Percentiles rank a stretch among this genome's conserved stretches.
These are phyloP conservation scores for Gleditsia sinensis DNA, from an alignment of 306 rosid genomes.

Conservation along the genomic window DNA sequence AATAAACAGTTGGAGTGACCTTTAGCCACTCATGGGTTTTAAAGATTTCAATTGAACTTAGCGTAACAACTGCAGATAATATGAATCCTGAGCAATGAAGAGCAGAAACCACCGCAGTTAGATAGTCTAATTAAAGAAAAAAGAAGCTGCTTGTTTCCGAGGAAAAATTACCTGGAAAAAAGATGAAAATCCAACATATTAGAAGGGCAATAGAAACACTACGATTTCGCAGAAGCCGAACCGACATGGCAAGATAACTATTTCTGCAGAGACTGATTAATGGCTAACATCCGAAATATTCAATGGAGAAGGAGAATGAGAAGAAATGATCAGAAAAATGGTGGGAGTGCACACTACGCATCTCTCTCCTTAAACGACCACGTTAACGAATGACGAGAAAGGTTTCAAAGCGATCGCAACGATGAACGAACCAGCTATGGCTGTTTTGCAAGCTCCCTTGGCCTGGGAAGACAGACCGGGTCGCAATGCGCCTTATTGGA, in stretches of 20 bases:
- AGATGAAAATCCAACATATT: slow-evolving; percentile 37
- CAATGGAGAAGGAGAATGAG: not conserved
- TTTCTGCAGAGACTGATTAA: not conserved
- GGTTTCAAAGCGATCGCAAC: not conserved
- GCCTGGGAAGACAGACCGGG: slow-evolving; percentile 33
- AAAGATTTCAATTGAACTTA: slow-evolving; percentile 65
- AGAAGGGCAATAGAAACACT: slow-evolving; percentile 36
- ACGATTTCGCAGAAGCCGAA: slow-evolving; percentile 27
- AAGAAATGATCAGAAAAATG: slow-evolving; percentile 9
- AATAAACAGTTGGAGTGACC: slow-evolving; percentile 66
- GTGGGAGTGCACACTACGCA: slow-evolving; percentile 25
- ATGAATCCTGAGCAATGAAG: slow-evolving; percentile 45
- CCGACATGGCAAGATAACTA: slow-evolving; percentile 50
- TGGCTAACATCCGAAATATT: not conserved
- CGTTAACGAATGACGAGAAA: slow-evolving; percentile 14
- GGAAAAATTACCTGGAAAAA: slow-evolving; percentile 56
- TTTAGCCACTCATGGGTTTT: slow-evolving; percentile 65
- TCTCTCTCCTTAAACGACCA: slow-evolving; percentile 3
- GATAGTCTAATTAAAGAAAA: not conserved
- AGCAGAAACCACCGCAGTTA: not conserved
- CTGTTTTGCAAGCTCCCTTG: not conserved
- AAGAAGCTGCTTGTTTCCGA: not conserved
- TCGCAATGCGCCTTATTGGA: slow-evolving; percentile 16
- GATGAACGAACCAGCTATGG: not conserved
- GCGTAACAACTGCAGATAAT: slow-evolving; percentile 62